Percentiles rank a stretch among this genome's conserved stretches.
Conservation (phyloP, 208 protist species). For the Wallacemonas sp. region DNA sequence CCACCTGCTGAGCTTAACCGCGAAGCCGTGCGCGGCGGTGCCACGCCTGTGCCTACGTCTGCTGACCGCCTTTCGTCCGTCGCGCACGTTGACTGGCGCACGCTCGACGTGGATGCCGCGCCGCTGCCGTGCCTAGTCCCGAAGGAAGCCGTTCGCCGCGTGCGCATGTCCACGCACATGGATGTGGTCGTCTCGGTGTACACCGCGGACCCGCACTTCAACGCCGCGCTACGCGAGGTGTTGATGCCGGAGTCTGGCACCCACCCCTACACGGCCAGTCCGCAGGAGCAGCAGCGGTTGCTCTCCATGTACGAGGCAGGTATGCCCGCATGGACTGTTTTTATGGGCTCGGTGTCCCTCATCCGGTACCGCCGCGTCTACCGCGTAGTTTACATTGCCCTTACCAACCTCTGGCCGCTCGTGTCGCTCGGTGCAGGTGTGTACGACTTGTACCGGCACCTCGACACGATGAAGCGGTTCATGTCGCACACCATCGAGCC, state of each 20-base stretch:
- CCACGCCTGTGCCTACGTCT: no score
- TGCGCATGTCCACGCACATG: constrained; percentile 40
- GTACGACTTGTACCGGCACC: constrained; percentile 84
- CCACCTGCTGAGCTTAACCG: no score
- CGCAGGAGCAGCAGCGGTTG: constrained; percentile 58
- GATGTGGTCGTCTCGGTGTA: constrained; percentile 73
- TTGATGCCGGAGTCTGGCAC: constrained; percentile 63
- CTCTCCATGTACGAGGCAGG: constrained; percentile 73
- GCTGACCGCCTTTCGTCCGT: background rate
- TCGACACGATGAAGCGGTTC: constrained; percentile 71
- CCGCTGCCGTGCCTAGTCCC: background rate
- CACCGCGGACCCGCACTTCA: constrained; percentile 76
- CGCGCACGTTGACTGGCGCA: background rate
- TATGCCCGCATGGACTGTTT: constrained; percentile 76
- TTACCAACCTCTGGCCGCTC: constrained; percentile 72
- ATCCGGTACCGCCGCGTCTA: constrained; percentile 65
- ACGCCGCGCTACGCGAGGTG: constrained; percentile 61
- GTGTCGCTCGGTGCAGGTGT: constrained; percentile 69
- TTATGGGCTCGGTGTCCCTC: constrained; percentile 48
- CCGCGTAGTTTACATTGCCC: constrained; percentile 49
- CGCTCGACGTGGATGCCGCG: constrained; percentile 4
- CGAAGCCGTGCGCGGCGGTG: no score
- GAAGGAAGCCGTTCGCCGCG: background rate
- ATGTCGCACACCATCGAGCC: constrained; percentile 56
- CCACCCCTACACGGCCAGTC: constrained; percentile 54